Evolutionary conservation across 116 monocot genomes (phyloP).

Genomic region (Posidonia oceanica): DNA sequence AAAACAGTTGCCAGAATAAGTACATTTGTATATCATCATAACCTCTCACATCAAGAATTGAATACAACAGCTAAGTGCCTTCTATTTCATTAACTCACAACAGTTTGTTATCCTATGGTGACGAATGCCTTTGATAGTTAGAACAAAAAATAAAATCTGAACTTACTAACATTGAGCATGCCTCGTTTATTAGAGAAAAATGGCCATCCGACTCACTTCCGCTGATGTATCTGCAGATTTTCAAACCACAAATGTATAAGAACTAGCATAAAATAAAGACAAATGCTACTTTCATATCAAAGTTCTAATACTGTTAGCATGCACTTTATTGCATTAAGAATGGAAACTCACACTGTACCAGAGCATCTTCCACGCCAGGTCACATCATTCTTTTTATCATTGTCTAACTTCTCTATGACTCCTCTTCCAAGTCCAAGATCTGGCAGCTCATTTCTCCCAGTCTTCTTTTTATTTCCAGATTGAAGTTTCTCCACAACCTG

Average conservation of each 20-base stretch:
- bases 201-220: conserved; percentile 81
- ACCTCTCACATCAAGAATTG: background rate
- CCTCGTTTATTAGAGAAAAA: conserved; percentile 79
- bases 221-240: conserved; percentile 70
- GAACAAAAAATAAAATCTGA: background rate
- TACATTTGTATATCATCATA: too few relatives aligned
- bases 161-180: conserved; percentile 75
- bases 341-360: conserved; percentile 83
- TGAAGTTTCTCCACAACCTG: conserved; percentile 81
- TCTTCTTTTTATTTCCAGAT: conserved; percentile 47
- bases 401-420: conserved; percentile 51
- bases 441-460: conserved; percentile 69
- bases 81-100: too few relatives aligned
- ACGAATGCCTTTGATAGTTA: background rate
- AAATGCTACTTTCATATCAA: background rate
- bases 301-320: background rate
- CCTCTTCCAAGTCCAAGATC: conserved; percentile 54
- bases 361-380: conserved; percentile 94
- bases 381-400: conserved; percentile 62
- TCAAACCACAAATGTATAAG: background rate
- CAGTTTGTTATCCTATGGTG: background rate
- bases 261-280: background rate
- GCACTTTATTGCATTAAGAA: conserved; percentile 5
- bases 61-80: too few relatives aligned
- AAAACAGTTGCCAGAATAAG: background rate